phyloP scores from a whole-genome alignment of 148 eudicot species.

The Mesembryanthemum crystallinum region DNA sequence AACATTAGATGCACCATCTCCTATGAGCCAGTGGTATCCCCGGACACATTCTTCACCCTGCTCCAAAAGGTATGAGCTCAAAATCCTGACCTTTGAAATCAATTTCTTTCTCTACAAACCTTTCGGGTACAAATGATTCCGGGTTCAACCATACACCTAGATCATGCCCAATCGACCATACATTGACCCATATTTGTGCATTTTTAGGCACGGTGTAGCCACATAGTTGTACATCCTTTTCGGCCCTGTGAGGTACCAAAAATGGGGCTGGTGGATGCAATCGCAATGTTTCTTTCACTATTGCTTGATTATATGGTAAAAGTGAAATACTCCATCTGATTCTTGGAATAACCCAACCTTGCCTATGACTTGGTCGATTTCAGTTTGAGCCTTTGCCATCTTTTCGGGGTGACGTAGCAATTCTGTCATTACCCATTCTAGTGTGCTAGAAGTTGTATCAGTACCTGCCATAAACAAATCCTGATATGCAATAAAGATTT shows the following conservation, averaged over 20 bases:
- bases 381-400: slow-evolving; percentile 28
- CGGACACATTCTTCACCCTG: slow-evolving; percentile 29
- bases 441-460: slow-evolving; percentile 24
- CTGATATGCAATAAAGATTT: slow-evolving; percentile 1
- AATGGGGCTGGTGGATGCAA: slow-evolving; percentile 3
- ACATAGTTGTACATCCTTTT: slow-evolving; percentile 1
- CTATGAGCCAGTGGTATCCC: slow-evolving; percentile 23
- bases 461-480: slow-evolving; percentile 36
- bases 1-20: slow-evolving; percentile 27
- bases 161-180: slow-evolving; percentile 23
- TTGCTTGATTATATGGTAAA: background rate
- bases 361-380: slow-evolving; percentile 27
- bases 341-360: slow-evolving; percentile 22
- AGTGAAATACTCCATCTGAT: slow-evolving; percentile 20
- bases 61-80: slow-evolving; percentile 24
- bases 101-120: background rate
- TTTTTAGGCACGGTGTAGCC: slow-evolving; percentile 19
- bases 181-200: slow-evolving; percentile 27
- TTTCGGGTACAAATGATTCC: background rate
- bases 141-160: background rate
- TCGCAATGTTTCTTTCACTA: slow-evolving; percentile 1
- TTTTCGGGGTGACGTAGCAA: slow-evolving; percentile 24
- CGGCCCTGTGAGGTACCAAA: background rate
- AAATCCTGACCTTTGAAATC: slow-evolving; percentile 6
- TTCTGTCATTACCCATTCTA: slow-evolving; percentile 43